phyloP scores from a whole-genome alignment of 2,329 filamentous ascomycete genomes.

The Diaporthe amygdali region DNA sequence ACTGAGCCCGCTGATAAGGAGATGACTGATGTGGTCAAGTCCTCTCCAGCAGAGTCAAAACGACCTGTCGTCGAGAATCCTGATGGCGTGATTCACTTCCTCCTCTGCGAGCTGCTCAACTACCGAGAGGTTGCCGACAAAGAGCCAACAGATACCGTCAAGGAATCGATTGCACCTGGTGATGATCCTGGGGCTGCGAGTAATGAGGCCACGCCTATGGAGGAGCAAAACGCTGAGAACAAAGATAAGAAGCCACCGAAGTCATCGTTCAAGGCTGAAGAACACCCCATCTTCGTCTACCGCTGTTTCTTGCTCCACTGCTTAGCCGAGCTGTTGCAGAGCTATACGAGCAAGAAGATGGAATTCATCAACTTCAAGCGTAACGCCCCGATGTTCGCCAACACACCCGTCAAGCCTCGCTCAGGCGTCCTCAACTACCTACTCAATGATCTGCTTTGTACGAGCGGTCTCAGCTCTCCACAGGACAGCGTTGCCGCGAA shows the following conservation, averaged over 20 bases:
- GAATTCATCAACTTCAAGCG: constrained; percentile 99
- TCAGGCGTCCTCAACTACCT: constrained; percentile 94
- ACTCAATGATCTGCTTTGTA: constrained; percentile 75
- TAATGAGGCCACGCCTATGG: background rate
- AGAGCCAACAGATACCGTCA: constrained; percentile 54
- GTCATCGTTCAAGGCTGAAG: constrained; percentile 83
- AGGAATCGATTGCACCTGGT: constrained; percentile 46
- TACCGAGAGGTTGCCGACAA: constrained; percentile 94
- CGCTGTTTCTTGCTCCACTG: constrained; percentile 94
- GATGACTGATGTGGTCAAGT: constrained; percentile 69
- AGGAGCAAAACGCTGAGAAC: constrained; percentile 39
- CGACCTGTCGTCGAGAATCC: constrained; percentile 87
- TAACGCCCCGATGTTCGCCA: constrained; percentile 81
- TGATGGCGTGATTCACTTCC: constrained; percentile 93
- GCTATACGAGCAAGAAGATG: constrained; percentile 93
- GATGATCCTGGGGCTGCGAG: constrained; percentile 34
- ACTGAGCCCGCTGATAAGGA: constrained; percentile 66
- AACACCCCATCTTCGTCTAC: constrained; percentile 96
- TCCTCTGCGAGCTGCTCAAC: constrained; percentile 88
- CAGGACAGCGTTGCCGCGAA: constrained; percentile 78
- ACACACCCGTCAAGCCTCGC: constrained; percentile 91
- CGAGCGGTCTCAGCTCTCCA: constrained; percentile 67
- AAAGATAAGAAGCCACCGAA: constrained; percentile 72
- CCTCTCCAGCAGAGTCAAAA: constrained; percentile 68
- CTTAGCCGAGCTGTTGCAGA: constrained; percentile 85